Evolutionary conservation across 2,329 filamentous ascomycete genomes (phyloP).

Genomic region (Alternaria angustiovoidea): DNA sequence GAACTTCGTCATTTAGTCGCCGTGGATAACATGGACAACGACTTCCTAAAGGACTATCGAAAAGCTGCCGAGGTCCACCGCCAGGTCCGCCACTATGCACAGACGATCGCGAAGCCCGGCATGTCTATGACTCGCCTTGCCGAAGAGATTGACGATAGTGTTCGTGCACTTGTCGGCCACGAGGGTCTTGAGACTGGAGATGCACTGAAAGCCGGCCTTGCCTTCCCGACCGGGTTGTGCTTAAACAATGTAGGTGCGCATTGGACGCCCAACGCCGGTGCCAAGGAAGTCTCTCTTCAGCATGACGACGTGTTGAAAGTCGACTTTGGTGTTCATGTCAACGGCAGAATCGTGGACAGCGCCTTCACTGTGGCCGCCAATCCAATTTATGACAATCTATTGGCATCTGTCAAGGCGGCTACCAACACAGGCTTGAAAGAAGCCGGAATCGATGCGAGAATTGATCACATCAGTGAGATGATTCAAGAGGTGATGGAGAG

Average conservation of each 20-base stretch:
- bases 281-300: conserved; percentile 77
- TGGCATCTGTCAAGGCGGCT: conserved; percentile 70
- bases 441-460: conserved; percentile 88
- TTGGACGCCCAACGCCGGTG: conserved; percentile 85
- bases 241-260: conserved; percentile 85
- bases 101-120: conserved; percentile 79
- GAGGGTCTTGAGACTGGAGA: conserved; percentile 78
- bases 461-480: conserved; percentile 81
- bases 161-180: conserved; percentile 78
- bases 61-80: conserved; percentile 86
- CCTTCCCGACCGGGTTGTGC: conserved; percentile 83
- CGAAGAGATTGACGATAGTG: conserved; percentile 81
- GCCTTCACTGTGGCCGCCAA: conserved; percentile 74
- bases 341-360: conserved; percentile 74
- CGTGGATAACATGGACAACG: conserved; percentile 74
- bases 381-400: conserved; percentile 71
- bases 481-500: conserved; percentile 94
- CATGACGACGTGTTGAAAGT: conserved; percentile 78
- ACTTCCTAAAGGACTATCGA: conserved; percentile 80
- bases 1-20: conserved; percentile 75
- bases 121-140: conserved; percentile 80
- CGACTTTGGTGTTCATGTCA: conserved; percentile 75
- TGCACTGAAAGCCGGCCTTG: conserved; percentile 79
- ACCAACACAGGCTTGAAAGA: conserved; percentile 81
- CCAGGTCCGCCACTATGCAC: conserved; percentile 82